phyloP scores from a whole-genome alignment of 2,329 filamentous ascomycete species.

The Colletotrichum sp. region DNA sequence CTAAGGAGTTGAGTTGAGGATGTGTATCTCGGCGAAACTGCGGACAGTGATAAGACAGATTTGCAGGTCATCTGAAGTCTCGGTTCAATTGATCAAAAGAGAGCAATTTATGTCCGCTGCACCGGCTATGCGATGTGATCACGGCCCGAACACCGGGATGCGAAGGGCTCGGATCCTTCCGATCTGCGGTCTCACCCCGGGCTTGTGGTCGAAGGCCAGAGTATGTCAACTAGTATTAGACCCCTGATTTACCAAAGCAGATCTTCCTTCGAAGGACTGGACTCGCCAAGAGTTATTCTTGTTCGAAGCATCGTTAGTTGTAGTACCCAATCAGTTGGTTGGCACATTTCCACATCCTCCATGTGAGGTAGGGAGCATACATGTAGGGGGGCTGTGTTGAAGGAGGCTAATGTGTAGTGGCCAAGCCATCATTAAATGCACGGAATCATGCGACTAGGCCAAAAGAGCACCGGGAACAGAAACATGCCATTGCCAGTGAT shows the following conservation, averaged over 20 bases:
- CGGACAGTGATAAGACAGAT: rapidly evolving
- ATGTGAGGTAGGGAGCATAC: too few species aligned
- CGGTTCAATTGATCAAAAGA: neutral
- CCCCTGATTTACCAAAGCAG: too few species aligned
- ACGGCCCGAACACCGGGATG: neutral
- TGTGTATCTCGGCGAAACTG: rapidly evolving
- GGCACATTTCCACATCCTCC: neutral
- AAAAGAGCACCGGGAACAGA: too few species aligned
- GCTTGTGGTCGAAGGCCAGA: rapidly evolving
- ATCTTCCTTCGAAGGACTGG: neutral
- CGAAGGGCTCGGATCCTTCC: neutral
- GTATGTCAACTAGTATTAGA: neutral
- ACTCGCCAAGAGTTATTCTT: rapidly evolving
- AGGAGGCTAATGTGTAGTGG: neutral
- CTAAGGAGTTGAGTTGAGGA: neutral
- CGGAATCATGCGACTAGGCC: too few species aligned
- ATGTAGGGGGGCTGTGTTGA: neutral
- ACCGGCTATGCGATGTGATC: neutral
- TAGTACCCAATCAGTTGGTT: rapidly evolving
- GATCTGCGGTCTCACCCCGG: neutral
- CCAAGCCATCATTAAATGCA: rapidly evolving
- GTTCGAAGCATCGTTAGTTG: neutral
- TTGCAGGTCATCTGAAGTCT: neutral
- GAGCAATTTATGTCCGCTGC: neutral
- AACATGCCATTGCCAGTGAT: too few species aligned